Evolutionary conservation across 441 rosid species (phyloP).

Genomic region (Dalechampia spathulata): DNA sequence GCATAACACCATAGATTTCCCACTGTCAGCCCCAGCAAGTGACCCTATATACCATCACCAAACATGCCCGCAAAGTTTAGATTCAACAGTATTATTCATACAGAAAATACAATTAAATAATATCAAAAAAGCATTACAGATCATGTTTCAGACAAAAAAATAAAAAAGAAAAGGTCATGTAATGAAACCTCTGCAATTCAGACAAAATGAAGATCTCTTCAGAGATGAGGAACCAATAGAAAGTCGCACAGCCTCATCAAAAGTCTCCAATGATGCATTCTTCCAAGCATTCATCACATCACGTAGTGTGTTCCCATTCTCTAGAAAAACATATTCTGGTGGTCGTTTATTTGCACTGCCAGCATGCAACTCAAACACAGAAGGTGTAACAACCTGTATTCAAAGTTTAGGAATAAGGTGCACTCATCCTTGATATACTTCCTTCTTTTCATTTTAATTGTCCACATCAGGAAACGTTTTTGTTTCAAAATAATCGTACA

Average conservation of each 20-base stretch:
- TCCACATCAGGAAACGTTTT: no score
- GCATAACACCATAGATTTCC: conserved; percentile 43
- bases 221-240: conserved; percentile 41
- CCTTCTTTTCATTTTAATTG: no score
- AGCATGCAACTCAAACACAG: conserved; percentile 70
- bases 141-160: not conserved
- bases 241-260: conserved; percentile 49
- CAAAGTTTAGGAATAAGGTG: conserved; percentile 3
- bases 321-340: conserved; percentile 63
- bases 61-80: conserved; percentile 5
- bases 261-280: conserved; percentile 44
- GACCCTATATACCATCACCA: conserved; percentile 32
- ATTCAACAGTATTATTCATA: not conserved
- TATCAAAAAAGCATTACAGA: no score
- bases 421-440: conserved; percentile 1
- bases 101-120: not conserved
- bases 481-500: no score
- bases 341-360: conserved; percentile 81
- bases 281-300: conserved; percentile 73
- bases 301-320: conserved; percentile 73
- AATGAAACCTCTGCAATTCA: conserved; percentile 76
- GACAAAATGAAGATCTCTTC: conserved; percentile 51
- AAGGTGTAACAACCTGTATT: conserved; percentile 54
- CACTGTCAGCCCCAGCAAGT: conserved; percentile 20
- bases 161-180: conserved; percentile 4